Percentiles rank a stretch among this genome's conserved stretches.
These are phyloP conservation scores for Apophysomyces ossiformis DNA, from an alignment of 371 early-diverging fungal species.

Conservation along the genomic window DNA sequence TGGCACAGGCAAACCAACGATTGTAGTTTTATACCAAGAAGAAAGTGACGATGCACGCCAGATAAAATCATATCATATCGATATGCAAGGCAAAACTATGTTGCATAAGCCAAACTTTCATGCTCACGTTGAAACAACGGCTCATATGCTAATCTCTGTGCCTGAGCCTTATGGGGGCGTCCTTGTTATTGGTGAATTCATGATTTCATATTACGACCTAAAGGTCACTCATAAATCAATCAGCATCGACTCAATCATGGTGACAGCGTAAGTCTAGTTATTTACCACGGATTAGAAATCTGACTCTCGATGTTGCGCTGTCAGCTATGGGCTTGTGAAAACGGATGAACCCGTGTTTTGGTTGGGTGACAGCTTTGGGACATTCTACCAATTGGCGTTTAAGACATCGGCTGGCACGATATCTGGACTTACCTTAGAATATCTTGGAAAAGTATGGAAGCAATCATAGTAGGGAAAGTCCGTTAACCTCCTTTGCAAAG, in stretches of 20 bases:
- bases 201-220: constrained; percentile 60
- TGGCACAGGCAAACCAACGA: constrained; percentile 40
- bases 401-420: constrained; percentile 9
- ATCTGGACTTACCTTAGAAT: constrained; percentile 7
- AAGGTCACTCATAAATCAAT: constrained; percentile 38
- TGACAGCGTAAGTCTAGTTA: constrained; percentile 26
- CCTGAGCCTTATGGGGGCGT: constrained; percentile 66
- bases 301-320: background rate
- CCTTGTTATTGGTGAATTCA: constrained; percentile 72
- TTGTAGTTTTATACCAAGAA: constrained; percentile 75
- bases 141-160: constrained; percentile 64
- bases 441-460: constrained; percentile 12
- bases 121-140: constrained; percentile 52
- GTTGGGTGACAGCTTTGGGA: constrained; percentile 63
- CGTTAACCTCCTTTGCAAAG: constrained; percentile 7
- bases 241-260: constrained; percentile 55
- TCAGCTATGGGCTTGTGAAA: constrained; percentile 49
- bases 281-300: background rate
- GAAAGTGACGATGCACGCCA: constrained; percentile 53
- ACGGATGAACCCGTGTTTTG: constrained; percentile 59
- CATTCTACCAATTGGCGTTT: constrained; percentile 18
- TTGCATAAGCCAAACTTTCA: constrained; percentile 32
- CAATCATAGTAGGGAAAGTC: background rate
- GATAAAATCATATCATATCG: constrained; percentile 66
- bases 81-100: constrained; percentile 46